These are phyloP conservation scores for Juglanconis sp. DNA, from an alignment of 2,329 filamentous ascomycete genomes.

Conservation along the genomic window DNA sequence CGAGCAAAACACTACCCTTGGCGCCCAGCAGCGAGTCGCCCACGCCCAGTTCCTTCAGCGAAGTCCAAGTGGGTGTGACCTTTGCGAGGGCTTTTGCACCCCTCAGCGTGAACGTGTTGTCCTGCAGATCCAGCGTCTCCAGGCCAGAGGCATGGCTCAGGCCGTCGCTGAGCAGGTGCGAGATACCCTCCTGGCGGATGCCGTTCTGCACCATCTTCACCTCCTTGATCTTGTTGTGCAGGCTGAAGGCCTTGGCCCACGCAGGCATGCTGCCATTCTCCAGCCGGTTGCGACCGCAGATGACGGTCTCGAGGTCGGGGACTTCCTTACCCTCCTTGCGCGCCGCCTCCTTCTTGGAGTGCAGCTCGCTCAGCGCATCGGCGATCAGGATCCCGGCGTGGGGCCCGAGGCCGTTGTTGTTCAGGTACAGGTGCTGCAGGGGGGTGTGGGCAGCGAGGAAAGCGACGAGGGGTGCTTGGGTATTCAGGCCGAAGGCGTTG, in stretches of 20 bases:
- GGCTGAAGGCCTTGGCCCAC: conserved; percentile 83
- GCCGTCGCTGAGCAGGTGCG: conserved; percentile 73
- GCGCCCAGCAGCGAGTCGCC: conserved; percentile 82
- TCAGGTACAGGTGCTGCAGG: conserved; percentile 89
- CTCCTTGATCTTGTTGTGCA: conserved; percentile 76
- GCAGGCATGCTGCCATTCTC: conserved; percentile 96
- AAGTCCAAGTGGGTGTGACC: conserved; percentile 70
- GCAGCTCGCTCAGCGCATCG: conserved; percentile 78
- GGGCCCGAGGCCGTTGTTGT: conserved; percentile 96
- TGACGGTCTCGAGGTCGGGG: conserved; percentile 87
- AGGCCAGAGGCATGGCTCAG: conserved; percentile 68
- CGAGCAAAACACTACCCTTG: conserved; percentile 73
- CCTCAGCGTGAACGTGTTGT: conserved; percentile 89
- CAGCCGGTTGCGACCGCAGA: conserved; percentile 92
- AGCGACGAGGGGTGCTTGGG: conserved; percentile 84
- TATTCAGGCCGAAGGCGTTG: conserved; percentile 96
- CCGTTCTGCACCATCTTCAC: conserved; percentile 99
- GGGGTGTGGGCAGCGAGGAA: conserved; percentile 88
- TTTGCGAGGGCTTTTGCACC: conserved; percentile 76
- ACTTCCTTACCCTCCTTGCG: conserved; percentile 69
- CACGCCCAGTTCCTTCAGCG: conserved; percentile 78
- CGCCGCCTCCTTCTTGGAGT: conserved; percentile 78
- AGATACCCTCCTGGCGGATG: conserved; percentile 90
- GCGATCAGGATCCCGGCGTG: conserved; percentile 86
- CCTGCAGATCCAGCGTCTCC: conserved; percentile 82